Evolutionary conservation across 106 monocot species (phyloP).

Genomic region (Cymbidium sinense): DNA sequence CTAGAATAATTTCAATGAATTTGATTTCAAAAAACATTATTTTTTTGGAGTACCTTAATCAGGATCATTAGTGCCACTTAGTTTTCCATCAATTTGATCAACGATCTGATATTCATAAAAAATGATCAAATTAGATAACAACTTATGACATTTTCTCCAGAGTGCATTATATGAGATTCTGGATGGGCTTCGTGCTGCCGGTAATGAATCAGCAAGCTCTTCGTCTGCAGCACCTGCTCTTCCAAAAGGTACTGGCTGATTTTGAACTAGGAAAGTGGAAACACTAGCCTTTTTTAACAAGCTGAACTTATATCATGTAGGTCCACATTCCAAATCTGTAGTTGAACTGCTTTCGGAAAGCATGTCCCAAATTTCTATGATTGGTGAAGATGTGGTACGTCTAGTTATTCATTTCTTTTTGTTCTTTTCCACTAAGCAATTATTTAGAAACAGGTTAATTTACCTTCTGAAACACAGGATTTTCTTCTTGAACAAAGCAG

Average conservation of each 20-base stretch:
- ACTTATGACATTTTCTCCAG: slow-evolving; percentile 23
- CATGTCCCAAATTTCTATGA: slow-evolving; percentile 33
- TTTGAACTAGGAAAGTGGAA: neutral
- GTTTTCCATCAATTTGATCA: no score
- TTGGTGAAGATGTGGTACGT: slow-evolving; percentile 54
- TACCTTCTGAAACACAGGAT: slow-evolving; percentile 25
- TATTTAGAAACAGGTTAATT: neutral
- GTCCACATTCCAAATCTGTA: slow-evolving; percentile 57
- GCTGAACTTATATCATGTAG: neutral
- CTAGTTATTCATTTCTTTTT: neutral
- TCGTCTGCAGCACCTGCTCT: slow-evolving; percentile 56
- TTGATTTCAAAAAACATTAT: no score
- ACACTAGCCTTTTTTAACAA: neutral
- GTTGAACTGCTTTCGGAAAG: slow-evolving; percentile 78
- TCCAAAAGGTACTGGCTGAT: slow-evolving; percentile 38
- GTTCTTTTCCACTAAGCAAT: neutral
- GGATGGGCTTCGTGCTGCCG: slow-evolving; percentile 37
- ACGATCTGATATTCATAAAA: no score
- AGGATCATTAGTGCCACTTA: no score
- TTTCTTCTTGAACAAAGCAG: slow-evolving; percentile 49
- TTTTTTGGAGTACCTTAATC: no score
- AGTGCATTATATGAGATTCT: slow-evolving; percentile 87
- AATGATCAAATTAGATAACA: no score
- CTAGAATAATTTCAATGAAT: no score
- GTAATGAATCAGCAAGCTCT: slow-evolving; percentile 64